phyloP scores from a whole-genome alignment of 768 basidiomycete species.

The Tylopilus rubrobrunneus region DNA sequence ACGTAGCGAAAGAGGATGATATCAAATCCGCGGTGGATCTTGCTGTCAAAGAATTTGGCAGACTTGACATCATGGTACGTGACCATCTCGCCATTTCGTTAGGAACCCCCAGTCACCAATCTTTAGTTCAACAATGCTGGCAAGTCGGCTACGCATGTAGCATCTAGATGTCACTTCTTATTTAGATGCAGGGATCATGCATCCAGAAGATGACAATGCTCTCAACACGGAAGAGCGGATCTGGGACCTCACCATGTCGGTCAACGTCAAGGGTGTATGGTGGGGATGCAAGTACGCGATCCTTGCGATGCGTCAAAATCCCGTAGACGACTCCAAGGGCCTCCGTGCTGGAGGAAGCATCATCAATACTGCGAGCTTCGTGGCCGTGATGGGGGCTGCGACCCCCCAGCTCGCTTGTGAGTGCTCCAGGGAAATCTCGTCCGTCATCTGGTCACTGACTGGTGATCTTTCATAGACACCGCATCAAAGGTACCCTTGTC shows the following conservation, averaged over 20 bases:
- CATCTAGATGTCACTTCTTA: neutral
- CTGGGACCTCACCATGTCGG: slow-evolving; percentile 90
- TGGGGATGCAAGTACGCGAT: slow-evolving; percentile 99
- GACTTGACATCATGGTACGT: slow-evolving; percentile 90
- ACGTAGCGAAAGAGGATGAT: slow-evolving; percentile 87
- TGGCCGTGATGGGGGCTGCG: slow-evolving; percentile 92
- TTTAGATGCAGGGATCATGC: slow-evolving; percentile 82
- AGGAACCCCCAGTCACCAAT: neutral
- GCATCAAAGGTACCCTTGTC: slow-evolving; percentile 71
- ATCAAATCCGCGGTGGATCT: slow-evolving; percentile 77
- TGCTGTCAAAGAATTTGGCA: slow-evolving; percentile 83
- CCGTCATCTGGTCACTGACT: slow-evolving; percentile 1
- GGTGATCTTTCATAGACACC: slow-evolving; percentile 56
- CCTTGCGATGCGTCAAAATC: slow-evolving; percentile 91
- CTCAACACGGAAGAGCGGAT: slow-evolving; percentile 95
- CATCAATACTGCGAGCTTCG: slow-evolving; percentile 98
- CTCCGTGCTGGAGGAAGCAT: slow-evolving; percentile 84
- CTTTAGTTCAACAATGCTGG: slow-evolving; percentile 91
- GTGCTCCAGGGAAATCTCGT: neutral
- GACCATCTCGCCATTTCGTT: neutral
- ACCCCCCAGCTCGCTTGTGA: slow-evolving; percentile 97
- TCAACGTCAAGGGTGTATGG: slow-evolving; percentile 99
- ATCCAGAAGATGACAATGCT: slow-evolving; percentile 90
- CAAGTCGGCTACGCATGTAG: slow-evolving; percentile 23
- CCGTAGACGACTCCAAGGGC: slow-evolving; percentile 74